Evolutionary conservation across 345 rosid genomes (phyloP).

Genomic region (Rhodamnia rubescens): DNA sequence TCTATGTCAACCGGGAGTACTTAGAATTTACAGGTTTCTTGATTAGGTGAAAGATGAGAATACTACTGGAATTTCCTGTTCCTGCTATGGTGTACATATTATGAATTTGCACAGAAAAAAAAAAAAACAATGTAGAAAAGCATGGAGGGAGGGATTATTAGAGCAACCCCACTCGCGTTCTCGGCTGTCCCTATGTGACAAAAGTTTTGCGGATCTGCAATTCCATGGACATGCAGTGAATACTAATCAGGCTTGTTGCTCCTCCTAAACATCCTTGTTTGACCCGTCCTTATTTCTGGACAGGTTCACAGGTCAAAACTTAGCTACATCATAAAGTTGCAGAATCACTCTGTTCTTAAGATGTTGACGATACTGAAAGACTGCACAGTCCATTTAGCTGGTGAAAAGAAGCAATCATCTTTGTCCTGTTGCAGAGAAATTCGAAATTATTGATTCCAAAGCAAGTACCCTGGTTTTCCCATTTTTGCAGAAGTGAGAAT

Average conservation of each 20-base stretch:
- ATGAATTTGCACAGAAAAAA: neutral
- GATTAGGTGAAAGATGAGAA: neutral
- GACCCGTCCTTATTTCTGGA: neutral
- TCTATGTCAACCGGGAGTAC: constrained; percentile 49
- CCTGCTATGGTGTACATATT: neutral
- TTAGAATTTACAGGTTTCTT: neutral
- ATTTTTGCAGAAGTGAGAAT: neutral
- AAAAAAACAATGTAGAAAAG: neutral
- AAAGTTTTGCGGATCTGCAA: neutral
- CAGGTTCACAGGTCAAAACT: neutral
- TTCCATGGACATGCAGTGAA: neutral
- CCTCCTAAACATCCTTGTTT: neutral
- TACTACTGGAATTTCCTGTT: neutral
- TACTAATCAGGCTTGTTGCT: neutral
- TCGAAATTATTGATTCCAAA: neutral
- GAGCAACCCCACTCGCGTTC: neutral
- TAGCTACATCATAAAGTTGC: neutral
- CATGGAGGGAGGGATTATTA: neutral
- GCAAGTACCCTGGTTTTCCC: neutral
- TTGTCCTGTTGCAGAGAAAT: neutral
- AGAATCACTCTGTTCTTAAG: neutral
- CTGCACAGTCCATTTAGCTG: neutral
- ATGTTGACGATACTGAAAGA: neutral
- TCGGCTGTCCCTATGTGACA: neutral
- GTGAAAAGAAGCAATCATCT: neutral